These are phyloP conservation scores for Tylopilus rubrobrunneus DNA, from an alignment of 768 basidiomycete species.

Conservation along the genomic window DNA sequence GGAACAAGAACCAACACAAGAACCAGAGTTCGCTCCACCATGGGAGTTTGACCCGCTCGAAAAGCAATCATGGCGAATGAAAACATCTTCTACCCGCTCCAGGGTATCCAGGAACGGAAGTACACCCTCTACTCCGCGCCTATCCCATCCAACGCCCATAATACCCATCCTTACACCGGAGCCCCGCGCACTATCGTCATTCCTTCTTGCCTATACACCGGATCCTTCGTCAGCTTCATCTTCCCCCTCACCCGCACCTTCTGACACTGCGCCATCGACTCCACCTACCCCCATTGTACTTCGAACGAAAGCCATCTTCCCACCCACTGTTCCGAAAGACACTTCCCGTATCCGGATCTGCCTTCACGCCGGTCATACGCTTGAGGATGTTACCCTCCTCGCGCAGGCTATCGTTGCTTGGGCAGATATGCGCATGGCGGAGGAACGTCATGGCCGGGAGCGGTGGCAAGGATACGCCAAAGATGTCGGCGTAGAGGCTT, in stretches of 20 bases:
- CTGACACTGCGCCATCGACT: not conserved
- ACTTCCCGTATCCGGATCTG: constrained; percentile 86
- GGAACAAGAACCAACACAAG: not conserved
- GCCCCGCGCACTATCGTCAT: constrained; percentile 71
- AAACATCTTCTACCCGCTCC: not conserved
- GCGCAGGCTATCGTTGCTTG: constrained; percentile 45
- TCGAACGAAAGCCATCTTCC: constrained; percentile 73
- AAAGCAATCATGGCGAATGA: not conserved
- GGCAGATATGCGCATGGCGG: constrained; percentile 17
- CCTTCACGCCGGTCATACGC: constrained; percentile 72
- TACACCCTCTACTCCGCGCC: not conserved
- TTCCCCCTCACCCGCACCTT: too few relatives aligned
- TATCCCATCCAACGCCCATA: constrained; percentile 58
- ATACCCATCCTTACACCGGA: constrained; percentile 77
- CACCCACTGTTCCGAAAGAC: constrained; percentile 69
- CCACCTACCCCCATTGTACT: constrained; percentile 35
- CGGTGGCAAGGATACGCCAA: constrained; percentile 14
- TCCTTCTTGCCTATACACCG: constrained; percentile 38
- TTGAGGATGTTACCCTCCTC: constrained; percentile 57
- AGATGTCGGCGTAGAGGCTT: constrained; percentile 14
- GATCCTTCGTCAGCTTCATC: not conserved
- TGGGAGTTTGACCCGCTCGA: constrained; percentile 5
- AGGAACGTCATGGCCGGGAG: not conserved
- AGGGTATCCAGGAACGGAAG: not conserved
- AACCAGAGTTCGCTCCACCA: not conserved